A percentile compares a stretch with the other conserved stretches of the same genome.
These are phyloP conservation scores for Alnus glutinosa DNA, from an alignment of 306 rosid species.

Conservation along the genomic window DNA sequence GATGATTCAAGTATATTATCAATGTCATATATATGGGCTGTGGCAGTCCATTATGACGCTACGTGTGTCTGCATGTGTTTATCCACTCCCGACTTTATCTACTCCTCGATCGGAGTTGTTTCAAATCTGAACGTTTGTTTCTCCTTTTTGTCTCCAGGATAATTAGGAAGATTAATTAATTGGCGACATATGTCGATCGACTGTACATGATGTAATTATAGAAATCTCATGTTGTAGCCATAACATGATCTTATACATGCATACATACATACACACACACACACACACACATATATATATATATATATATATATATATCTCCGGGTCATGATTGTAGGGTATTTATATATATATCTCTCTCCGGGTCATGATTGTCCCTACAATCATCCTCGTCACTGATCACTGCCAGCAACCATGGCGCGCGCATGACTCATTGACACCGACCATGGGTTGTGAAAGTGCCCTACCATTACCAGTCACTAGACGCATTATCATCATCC, in stretches of 20 bases:
- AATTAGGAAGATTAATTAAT: background rate
- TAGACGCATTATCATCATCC: background rate
- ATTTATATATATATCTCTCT: background rate
- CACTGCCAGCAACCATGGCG: background rate
- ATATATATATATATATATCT: background rate
- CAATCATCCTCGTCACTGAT: background rate
- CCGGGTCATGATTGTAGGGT: background rate
- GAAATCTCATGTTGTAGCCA: no score
- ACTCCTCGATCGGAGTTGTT: background rate
- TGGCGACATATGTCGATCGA: background rate
- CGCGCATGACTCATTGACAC: background rate
- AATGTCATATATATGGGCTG: background rate
- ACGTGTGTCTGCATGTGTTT: conserved; percentile 4
- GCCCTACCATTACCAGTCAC: background rate
- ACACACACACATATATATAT: background rate
- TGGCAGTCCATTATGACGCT: background rate
- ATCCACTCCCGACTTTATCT: background rate
- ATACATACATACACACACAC: no score
- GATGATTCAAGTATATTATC: background rate
- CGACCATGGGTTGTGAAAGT: background rate
- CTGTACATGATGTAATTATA: background rate
- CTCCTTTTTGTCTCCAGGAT: background rate
- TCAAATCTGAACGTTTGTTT: background rate
- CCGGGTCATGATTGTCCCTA: background rate
- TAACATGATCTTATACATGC: background rate